These are phyloP conservation scores for Solanum appendiculatum DNA, from an alignment of 257 asterid species.

Conservation along the genomic window DNA sequence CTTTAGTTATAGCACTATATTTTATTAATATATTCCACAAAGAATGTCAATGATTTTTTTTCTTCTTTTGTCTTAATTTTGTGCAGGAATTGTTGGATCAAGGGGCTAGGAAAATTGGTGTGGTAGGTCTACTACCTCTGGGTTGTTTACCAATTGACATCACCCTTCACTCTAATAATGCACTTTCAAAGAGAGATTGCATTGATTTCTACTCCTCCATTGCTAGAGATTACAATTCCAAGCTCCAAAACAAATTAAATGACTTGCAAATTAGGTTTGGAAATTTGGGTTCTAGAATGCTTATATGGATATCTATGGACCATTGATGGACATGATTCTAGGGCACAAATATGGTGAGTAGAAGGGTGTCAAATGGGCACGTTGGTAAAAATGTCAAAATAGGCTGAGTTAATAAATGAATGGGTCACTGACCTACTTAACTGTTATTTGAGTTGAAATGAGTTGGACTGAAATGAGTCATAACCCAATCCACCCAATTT, in stretches of 20 bases:
- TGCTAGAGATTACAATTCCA: conserved; percentile 36
- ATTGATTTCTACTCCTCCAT: conserved; percentile 13
- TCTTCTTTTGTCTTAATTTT: too few species aligned
- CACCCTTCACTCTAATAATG: conserved; percentile 19
- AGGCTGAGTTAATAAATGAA: too few species aligned
- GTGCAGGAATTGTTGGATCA: conserved; percentile 34
- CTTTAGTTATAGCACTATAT: too few species aligned
- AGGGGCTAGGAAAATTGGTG: conserved; percentile 64
- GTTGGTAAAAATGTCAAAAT: too few species aligned
- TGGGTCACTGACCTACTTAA: too few species aligned
- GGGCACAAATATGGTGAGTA: conserved; percentile 36
- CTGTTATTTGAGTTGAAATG: too few species aligned
- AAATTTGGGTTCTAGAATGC: conserved; percentile 17
- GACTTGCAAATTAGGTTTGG: conserved; percentile 2
- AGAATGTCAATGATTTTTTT: too few species aligned
- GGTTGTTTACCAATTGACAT: conserved; percentile 69
- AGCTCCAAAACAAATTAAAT: conserved; percentile 26
- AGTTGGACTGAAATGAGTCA: too few species aligned
- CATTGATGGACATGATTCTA: conserved; percentile 29
- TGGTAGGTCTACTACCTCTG: conserved; percentile 60
- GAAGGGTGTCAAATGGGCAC: too few species aligned
- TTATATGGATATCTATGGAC: conserved; percentile 29
- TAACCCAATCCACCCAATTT: too few species aligned
- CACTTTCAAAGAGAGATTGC: conserved; percentile 33
- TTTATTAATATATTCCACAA: too few species aligned